phyloP scores from a whole-genome alignment of 345 rosid genomes.

The Eucalyptus virginea region DNA sequence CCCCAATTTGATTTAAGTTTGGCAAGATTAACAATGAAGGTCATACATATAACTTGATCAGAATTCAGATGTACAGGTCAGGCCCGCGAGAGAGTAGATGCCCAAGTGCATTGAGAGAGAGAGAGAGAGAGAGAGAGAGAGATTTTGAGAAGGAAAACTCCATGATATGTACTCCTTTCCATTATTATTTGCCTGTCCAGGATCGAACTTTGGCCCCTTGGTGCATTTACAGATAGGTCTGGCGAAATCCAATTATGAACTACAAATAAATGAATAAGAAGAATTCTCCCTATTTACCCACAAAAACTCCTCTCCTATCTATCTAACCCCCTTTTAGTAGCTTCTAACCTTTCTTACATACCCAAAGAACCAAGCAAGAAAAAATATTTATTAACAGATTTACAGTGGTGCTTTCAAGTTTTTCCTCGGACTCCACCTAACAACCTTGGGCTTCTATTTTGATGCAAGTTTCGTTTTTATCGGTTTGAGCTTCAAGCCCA shows the following conservation, averaged over 20 bases:
- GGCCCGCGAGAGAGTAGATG: background rate
- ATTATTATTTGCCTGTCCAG: background rate
- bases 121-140: background rate
- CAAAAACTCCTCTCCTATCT: background rate
- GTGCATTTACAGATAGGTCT: background rate
- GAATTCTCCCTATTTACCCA: background rate
- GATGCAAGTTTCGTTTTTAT: constrained; percentile 42
- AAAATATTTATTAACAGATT: background rate
- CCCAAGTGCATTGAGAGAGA: background rate
- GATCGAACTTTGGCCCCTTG: background rate
- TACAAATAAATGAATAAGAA: background rate
- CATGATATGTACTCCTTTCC: background rate
- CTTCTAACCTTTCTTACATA: background rate
- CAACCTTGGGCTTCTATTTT: background rate
- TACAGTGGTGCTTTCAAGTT: background rate
- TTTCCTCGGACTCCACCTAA: background rate
- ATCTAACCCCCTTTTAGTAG: background rate
- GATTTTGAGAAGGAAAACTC: background rate
- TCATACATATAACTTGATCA: background rate
- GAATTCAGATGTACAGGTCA: background rate
- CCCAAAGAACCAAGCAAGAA: background rate
- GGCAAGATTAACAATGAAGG: background rate
- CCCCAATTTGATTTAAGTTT: background rate
- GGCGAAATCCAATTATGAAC: background rate
- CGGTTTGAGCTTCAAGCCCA: constrained; percentile 98